Percentiles rank a stretch among this genome's conserved stretches.
phyloP scores from a whole-genome alignment of 768 basidiomycete genomes.

The Cystoderma amianthinum region DNA sequence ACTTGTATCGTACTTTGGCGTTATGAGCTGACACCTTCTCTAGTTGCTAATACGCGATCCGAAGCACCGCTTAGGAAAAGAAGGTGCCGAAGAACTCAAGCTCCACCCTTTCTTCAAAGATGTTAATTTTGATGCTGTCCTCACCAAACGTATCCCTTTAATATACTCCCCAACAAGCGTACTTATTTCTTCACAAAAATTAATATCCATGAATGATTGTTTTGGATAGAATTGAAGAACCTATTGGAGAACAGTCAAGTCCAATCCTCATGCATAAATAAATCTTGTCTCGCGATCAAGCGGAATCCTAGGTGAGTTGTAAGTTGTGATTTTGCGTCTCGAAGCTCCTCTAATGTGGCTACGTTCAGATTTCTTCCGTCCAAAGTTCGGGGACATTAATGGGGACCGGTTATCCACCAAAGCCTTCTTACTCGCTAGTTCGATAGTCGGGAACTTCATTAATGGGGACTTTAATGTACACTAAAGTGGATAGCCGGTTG shows the following conservation, averaged over 20 bases:
- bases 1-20: background rate
- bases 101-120: constrained; percentile 98
- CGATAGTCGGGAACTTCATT: too few species aligned
- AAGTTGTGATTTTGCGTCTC: too few species aligned
- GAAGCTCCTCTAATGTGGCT: too few species aligned
- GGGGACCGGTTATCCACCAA: too few species aligned
- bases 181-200: constrained; percentile 19
- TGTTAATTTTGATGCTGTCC: constrained; percentile 93
- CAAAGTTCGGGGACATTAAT: too few species aligned
- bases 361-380: too few species aligned
- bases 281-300: constrained; percentile 82
- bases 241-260: constrained; percentile 94
- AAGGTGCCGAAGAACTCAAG: constrained; percentile 97
- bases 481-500: too few species aligned
- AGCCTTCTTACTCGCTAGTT: too few species aligned
- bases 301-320: too few species aligned
- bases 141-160: constrained; percentile 94
- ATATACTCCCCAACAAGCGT: constrained; percentile 97
- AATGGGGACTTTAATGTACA: too few species aligned
- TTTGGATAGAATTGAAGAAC: constrained; percentile 74
- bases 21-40: constrained; percentile 5
- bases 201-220: background rate
- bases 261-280: constrained; percentile 96
- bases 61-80: constrained; percentile 76
- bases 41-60: constrained; percentile 94